Conservation (phyloP, 495 filamentous ascomycete genomes). For the Aspergillus sparsus region DNA sequence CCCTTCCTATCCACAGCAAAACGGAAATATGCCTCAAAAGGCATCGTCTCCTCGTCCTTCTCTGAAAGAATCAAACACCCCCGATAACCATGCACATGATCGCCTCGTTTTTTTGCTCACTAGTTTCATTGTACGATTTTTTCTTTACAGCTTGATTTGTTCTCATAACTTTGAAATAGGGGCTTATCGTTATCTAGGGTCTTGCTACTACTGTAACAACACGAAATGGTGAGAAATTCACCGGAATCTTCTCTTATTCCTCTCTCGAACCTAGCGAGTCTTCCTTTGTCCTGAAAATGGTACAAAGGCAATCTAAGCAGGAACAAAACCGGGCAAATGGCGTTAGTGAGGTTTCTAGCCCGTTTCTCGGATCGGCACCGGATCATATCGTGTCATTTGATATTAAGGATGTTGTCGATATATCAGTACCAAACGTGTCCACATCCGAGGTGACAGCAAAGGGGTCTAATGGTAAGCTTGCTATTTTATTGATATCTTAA, state of each 20-base stretch:
- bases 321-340: slow-evolving; percentile 59
- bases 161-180: slow-evolving; percentile 8
- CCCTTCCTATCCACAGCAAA: slow-evolving; percentile 50
- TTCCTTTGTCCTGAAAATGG: slow-evolving; percentile 79
- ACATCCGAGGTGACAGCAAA: slow-evolving; percentile 53
- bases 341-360: slow-evolving; percentile 46
- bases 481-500: not conserved
- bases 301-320: slow-evolving; percentile 58
- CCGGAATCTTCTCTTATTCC: slow-evolving; percentile 66
- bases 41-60: slow-evolving; percentile 43
- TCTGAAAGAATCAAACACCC: slow-evolving; percentile 54
- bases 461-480: slow-evolving; percentile 68
- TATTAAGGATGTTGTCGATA: slow-evolving; percentile 70
- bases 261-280: slow-evolving; percentile 58
- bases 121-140: slow-evolving; percentile 60
- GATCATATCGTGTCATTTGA: slow-evolving; percentile 79
- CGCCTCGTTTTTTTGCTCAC: slow-evolving; percentile 63
- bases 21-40: slow-evolving; percentile 53
- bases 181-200: slow-evolving; percentile 55
- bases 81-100: slow-evolving; percentile 66
- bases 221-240: slow-evolving; percentile 70
- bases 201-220: slow-evolving; percentile 65
- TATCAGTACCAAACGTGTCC: slow-evolving; percentile 59
- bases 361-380: slow-evolving; percentile 61
- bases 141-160: not conserved